Conservation (phyloP, 2,329 filamentous ascomycete species). For the Microascus cirrosus region DNA sequence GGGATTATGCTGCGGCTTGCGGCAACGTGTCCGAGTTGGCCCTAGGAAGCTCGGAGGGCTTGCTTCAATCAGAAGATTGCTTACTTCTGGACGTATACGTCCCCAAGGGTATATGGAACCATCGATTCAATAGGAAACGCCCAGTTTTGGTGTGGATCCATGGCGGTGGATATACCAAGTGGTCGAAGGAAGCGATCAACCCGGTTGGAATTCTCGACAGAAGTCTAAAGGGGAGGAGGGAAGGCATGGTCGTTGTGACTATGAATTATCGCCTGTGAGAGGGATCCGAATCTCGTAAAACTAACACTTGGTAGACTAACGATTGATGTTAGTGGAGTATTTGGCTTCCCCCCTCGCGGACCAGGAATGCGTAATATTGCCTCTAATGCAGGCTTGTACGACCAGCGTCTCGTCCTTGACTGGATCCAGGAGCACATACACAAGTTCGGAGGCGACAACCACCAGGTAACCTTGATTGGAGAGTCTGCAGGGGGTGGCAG, state of each 20-base stretch:
- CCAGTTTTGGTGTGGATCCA: slow-evolving; percentile 35
- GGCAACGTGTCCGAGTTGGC: background rate
- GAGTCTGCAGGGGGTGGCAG: slow-evolving; percentile 41
- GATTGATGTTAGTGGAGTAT: slow-evolving; percentile 18
- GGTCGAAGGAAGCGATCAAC: slow-evolving; percentile 22
- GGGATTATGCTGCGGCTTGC: background rate
- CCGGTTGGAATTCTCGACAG: slow-evolving; percentile 25
- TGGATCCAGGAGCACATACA: slow-evolving; percentile 41
- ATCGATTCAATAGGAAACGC: slow-evolving; percentile 11
- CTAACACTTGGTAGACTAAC: slow-evolving; percentile 13
- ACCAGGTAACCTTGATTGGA: slow-evolving; percentile 38
- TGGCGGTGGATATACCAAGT: slow-evolving; percentile 28
- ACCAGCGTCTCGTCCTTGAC: slow-evolving; percentile 34
- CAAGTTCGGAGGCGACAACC: slow-evolving; percentile 33
- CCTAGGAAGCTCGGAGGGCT: slow-evolving; percentile 1
- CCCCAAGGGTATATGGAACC: slow-evolving; percentile 22
- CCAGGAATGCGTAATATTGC: slow-evolving; percentile 21
- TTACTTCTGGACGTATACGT: slow-evolving; percentile 10
- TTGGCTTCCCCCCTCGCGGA: slow-evolving; percentile 33
- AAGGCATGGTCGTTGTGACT: too few relatives aligned
- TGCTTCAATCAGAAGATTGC: slow-evolving; percentile 25
- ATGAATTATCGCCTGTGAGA: too few relatives aligned
- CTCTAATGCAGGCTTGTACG: slow-evolving; percentile 37
- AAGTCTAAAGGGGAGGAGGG: slow-evolving; percentile 13
- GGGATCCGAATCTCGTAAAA: too few relatives aligned